phyloP scores from a whole-genome alignment of 108 stramenopile genomes.

The Licmophora abbreviata region DNA sequence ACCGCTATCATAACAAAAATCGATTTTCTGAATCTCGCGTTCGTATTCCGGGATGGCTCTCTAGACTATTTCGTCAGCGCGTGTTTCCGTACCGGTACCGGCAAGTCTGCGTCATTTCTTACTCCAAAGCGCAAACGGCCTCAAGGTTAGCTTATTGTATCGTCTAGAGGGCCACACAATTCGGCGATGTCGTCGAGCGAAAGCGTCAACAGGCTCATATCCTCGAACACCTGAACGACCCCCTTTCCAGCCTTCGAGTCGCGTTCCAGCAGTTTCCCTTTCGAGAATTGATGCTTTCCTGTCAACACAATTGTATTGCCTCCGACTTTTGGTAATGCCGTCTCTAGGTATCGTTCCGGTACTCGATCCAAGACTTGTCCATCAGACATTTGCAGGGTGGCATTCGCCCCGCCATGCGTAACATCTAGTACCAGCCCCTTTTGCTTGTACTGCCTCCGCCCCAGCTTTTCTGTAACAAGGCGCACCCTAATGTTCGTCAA shows the following conservation, averaged over 20 bases:
- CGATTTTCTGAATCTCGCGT: too few relatives aligned
- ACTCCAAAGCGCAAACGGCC: too few relatives aligned
- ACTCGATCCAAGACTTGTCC: conserved; percentile 60
- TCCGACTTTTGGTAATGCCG: conserved; percentile 73
- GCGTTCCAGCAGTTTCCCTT: conserved; percentile 71
- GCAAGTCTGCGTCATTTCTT: too few relatives aligned
- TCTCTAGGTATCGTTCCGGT: conserved; percentile 78
- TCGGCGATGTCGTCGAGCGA: conserved; percentile 83
- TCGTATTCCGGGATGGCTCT: too few relatives aligned
- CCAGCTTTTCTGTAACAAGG: conserved; percentile 57
- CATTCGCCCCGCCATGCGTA: conserved; percentile 27
- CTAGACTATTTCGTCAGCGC: too few relatives aligned
- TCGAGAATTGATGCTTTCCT: conserved; percentile 35
- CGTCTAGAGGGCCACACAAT: conserved; percentile 74
- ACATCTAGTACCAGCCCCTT: conserved; percentile 84
- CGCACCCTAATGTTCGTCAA: conserved; percentile 81
- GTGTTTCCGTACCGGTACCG: too few relatives aligned
- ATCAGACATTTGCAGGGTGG: conserved; percentile 57
- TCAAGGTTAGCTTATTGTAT: too few relatives aligned
- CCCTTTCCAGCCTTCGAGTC: conserved; percentile 42
- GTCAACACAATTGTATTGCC: conserved; percentile 69
- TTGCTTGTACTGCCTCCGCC: conserved; percentile 46
- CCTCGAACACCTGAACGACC: conserved; percentile 67
- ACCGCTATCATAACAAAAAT: too few relatives aligned
- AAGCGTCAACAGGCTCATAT: conserved; percentile 61